Conservation (phyloP, 768 basidiomycete species). For the Boletus eberwhitei region DNA sequence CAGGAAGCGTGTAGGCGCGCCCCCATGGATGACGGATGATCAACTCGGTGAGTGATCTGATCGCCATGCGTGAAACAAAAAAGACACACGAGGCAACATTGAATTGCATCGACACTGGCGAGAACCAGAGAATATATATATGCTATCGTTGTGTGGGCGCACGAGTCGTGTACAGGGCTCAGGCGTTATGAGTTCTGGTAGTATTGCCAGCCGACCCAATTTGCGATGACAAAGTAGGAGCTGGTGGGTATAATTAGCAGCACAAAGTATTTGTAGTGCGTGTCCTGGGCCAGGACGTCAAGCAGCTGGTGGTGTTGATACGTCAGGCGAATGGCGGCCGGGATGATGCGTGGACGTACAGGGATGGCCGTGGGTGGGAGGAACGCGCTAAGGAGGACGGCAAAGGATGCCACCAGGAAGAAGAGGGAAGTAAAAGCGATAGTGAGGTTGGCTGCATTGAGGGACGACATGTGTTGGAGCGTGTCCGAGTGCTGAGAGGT, state of each 20-base stretch:
- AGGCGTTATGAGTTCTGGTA: constrained; percentile 76
- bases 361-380: constrained; percentile 48
- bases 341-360: constrained; percentile 38
- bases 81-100: constrained; percentile 23
- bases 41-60: constrained; percentile 19
- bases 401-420: constrained; percentile 57
- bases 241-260: constrained; percentile 77
- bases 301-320: constrained; percentile 46
- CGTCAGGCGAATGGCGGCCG: constrained; percentile 15
- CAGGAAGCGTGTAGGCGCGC: constrained; percentile 18
- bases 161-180: constrained; percentile 5
- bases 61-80: constrained; percentile 11
- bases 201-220: constrained; percentile 99
- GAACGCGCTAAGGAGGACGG: constrained; percentile 63
- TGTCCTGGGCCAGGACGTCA: constrained; percentile 63
- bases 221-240: constrained; percentile 91
- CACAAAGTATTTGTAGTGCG: constrained; percentile 87
- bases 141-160: constrained; percentile 1
- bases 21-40: constrained; percentile 6
- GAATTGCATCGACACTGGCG: constrained; percentile 12
- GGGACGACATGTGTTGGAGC: constrained; percentile 25
- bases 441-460: constrained; percentile 45
- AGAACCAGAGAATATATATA: constrained; percentile 4
- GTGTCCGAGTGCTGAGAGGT: constrained; percentile 15
- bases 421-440: constrained; percentile 47